Evolutionary conservation across 176 grass and related monocot species (phyloP), one percentile per base, ranked within the genome.

Genomic region (Carex cristatella): DNA sequence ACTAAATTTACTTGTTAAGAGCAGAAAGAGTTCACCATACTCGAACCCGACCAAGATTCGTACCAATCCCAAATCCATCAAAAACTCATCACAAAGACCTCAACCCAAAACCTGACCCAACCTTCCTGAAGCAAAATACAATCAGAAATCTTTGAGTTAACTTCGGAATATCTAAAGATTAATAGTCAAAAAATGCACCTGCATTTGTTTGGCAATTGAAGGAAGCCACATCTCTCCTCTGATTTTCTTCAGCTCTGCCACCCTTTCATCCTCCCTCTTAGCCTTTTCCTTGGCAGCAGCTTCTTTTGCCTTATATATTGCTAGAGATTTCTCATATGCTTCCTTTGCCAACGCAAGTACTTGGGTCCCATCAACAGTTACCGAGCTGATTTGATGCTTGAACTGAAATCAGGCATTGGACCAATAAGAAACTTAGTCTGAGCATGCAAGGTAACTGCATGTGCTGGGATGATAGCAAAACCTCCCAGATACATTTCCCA

Each of bases 221-320:
- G 93, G 95, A 90, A 98, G 95, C 95, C 95, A 98, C 88, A 89
- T 93, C 91, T 98, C 95, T 87, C 95, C 95, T 82, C 95, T 94
- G 49, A 88, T 56, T 62, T 90, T 94, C 67, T 93, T 98, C 64
- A 94, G 88, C 79, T 90, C 62, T 15, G 18, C 49, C 61, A 98
- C 89, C 65, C 93, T 93, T 86, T 94, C 95, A 89, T 98, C 93
- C 83, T 94, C 95, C 83, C 68, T 90, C 86, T 92, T 90, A 49
- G 93, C 89, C 76, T 86, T 89, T 79, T 83, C 88, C 56, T 94
- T 94, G 9, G 60, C 86, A 32, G 83, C 86, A 80, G 87, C 85
- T 98, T 93, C 95, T 78, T 88, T 98, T 2, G 84, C 91, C 91
- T 94, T 81, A 60, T 84, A 85, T 88, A 86, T 91, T 81, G 87